phyloP scores from a whole-genome alignment of 2,329 filamentous ascomycete species.

The Talaromyces sp. region DNA sequence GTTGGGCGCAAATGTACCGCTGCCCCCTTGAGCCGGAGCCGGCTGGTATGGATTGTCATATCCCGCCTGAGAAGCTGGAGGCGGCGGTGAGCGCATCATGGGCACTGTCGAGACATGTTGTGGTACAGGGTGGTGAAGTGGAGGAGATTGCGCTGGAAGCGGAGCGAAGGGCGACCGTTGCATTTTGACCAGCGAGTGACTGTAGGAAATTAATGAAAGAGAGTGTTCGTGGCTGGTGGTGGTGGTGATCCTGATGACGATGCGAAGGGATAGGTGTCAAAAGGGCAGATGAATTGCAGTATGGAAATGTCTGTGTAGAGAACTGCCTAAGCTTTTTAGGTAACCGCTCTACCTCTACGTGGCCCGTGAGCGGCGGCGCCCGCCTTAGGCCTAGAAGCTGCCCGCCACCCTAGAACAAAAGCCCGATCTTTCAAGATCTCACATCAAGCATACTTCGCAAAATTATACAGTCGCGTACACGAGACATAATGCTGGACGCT shows the following conservation, averaged over 20 bases:
- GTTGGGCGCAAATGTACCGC: conserved; percentile 49
- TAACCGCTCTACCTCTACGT: background rate
- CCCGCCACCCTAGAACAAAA: conserved; percentile 4
- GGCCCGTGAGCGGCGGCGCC: background rate
- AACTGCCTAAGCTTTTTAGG: background rate
- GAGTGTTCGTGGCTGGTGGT: background rate
- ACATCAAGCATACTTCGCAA: background rate
- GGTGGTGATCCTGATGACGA: background rate
- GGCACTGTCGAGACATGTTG: conserved; percentile 98
- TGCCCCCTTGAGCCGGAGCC: conserved; percentile 40
- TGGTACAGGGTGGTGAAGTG: conserved; percentile 92
- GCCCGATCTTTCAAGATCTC: background rate
- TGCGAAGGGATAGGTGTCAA: conserved; percentile 4
- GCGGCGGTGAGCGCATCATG: conserved; percentile 90
- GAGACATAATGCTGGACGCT: conserved; percentile 73
- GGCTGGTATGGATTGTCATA: conserved; percentile 52
- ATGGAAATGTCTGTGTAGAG: background rate
- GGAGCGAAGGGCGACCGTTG: conserved; percentile 81
- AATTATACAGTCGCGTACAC: background rate
- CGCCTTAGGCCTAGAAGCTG: conserved; percentile 4
- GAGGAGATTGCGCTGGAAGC: conserved; percentile 72
- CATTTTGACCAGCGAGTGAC: conserved; percentile 52
- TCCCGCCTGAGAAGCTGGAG: conserved; percentile 63
- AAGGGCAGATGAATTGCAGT: background rate
- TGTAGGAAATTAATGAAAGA: background rate